These are phyloP conservation scores for Leishmania turanica DNA, from an alignment of 208 protist species.

Conservation along the genomic window DNA sequence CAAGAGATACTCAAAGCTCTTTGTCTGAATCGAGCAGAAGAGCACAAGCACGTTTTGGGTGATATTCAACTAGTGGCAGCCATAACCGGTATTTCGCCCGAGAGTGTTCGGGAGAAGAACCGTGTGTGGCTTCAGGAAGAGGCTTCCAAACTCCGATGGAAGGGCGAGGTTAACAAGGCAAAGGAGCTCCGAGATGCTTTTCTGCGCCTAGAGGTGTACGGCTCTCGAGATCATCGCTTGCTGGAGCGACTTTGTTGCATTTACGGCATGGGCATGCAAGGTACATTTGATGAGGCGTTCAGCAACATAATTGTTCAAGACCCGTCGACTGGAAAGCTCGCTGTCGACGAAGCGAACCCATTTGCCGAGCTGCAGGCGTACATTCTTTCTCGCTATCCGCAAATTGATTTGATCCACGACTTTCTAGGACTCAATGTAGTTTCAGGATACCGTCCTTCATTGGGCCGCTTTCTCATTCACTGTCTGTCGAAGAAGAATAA, in stretches of 20 bases:
- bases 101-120: conserved; percentile 61
- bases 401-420: conserved; percentile 81
- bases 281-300: conserved; percentile 83
- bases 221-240: conserved; percentile 65
- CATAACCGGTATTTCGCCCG: conserved; percentile 46
- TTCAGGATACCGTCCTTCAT: conserved; percentile 64
- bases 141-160: conserved; percentile 77
- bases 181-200: conserved; percentile 84
- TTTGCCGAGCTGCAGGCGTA: conserved; percentile 62
- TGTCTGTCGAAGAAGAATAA: conserved; percentile 36
- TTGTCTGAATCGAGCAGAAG: conserved; percentile 48
- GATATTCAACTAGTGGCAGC: conserved; percentile 56
- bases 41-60: conserved; percentile 36
- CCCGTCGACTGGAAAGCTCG: conserved; percentile 41
- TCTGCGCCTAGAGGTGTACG: conserved; percentile 75
- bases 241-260: conserved; percentile 84
- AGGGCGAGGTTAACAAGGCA: conserved; percentile 82
- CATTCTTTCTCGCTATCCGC: conserved; percentile 62
- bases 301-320: conserved; percentile 77
- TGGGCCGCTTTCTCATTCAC: conserved; percentile 53
- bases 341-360: conserved; percentile 55
- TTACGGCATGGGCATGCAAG: conserved; percentile 74
- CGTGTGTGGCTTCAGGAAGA: conserved; percentile 81
- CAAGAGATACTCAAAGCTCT: conserved; percentile 69
- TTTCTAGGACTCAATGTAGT: conserved; percentile 83